phyloP scores from a whole-genome alignment of 768 basidiomycete species.

The Porphyrellus cyaneotinctus region DNA sequence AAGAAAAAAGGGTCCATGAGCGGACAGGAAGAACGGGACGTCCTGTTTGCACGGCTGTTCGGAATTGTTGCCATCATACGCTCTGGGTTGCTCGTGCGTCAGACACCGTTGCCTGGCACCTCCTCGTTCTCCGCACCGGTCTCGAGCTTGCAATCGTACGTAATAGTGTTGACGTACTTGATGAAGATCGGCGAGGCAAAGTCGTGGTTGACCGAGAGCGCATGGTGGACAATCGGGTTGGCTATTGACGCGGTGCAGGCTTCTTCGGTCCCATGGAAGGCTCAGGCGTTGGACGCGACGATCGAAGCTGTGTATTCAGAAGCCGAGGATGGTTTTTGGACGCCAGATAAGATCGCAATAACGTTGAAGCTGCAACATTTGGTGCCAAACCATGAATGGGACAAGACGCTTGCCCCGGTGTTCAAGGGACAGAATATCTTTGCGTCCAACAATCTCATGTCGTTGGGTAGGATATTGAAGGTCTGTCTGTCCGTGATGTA shows the following conservation, averaged over 20 bases:
- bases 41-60: conserved; percentile 89
- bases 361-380: conserved; percentile 63
- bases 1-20: conserved; percentile 73
- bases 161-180: conserved; percentile 55
- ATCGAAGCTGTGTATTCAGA: conserved; percentile 47
- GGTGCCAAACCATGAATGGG: conserved; percentile 65
- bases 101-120: conserved; percentile 48
- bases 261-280: conserved; percentile 68
- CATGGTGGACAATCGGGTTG: conserved; percentile 76
- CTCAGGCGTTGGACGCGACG: conserved; percentile 50
- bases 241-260: conserved; percentile 57
- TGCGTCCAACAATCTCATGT: conserved; percentile 62
- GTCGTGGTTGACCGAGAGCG: conserved; percentile 87
- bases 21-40: conserved; percentile 89
- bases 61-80: conserved; percentile 82
- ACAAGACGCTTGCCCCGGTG: conserved; percentile 54
- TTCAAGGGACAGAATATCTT: conserved; percentile 78
- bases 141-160: conserved; percentile 58
- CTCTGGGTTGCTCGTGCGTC: conserved; percentile 74
- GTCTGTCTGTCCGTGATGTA: conserved; percentile 36
- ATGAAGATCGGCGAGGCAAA: conserved; percentile 74
- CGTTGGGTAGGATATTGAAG: conserved; percentile 76
- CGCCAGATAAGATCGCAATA: conserved; percentile 84
- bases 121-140: conserved; percentile 41
- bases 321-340: conserved; percentile 48